Evolutionary conservation across 495 filamentous ascomycete species (phyloP), one percentile per base, ranked within the genome.

Genomic region (Hapsidospora chrysogenum): DNA sequence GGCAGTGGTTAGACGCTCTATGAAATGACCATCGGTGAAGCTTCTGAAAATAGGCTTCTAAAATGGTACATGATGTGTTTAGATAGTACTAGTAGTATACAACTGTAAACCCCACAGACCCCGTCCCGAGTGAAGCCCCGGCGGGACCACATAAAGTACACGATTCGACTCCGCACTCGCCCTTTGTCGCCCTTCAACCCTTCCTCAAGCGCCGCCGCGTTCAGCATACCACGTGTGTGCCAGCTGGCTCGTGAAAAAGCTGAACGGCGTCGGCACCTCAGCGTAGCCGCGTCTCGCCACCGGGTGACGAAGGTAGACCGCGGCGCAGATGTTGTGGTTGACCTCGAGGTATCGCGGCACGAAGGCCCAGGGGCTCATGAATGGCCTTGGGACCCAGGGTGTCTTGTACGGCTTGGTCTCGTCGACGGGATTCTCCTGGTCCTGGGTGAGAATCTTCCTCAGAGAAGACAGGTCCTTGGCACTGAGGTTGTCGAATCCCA

Each of bases 271-370:
- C 16, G 89, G 87, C 35, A 95, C 86, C 58, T 97, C 89, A 16
- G 80, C 76, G 37, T 61, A 49, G n/a, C 92, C 85, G 8, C 80
- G 78, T 15, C 84, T 65, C n/a, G 82, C 92, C 31, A 95, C 92
- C 2, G 89, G 92, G 61, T 96, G 85, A 41, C 89, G 71, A 41
- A 97, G 58, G 58, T 96, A 97, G 27, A 97, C 87, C 14, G 89
- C 89, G 11, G 85, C 73, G 60, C 89, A 96, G 46, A 94, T 79
- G 46, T 80, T 85, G 51, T 87, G 86, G 63, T 95, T 94, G 48
- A 97, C 89, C 61, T 97, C 89, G 39, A 97, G 69, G 58, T 93
- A 97, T 39, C 80, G 66, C 15, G 89, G 89, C 39, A 97, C 84
- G 54, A 94, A 94, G 10, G 85, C 85, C 53, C 96, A 97, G 2